Base-by-base conservation (phyloP, 78 protist species). In the Monosiga brevicollis region DNA sequence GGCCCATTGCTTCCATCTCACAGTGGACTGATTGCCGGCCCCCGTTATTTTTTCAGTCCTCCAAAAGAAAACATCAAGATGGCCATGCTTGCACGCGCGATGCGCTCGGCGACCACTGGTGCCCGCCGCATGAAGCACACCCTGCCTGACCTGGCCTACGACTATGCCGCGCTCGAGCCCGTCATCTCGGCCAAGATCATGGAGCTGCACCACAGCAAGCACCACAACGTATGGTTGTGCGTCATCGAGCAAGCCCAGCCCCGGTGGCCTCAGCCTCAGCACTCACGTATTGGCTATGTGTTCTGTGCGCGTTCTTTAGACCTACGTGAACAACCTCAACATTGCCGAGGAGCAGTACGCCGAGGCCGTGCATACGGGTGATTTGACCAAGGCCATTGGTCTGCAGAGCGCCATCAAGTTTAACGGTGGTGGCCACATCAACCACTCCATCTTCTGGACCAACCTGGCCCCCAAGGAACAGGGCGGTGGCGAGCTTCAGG, bases 361-460 rank as follows among this genome's bases (percentile, higher is more conserved):
- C 75, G 71, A 81, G 24, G 76, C 43, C 75, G 34, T 35, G 39
- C 40, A 24, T 22, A 83, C 49, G 78, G 39, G 83, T 62, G 80
- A 81, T 55, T 10, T 87, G 70, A 83, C 91, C 1, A 79, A 42
- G 42, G 78, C 81, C 87, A 87, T 93, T 34, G 94, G 89, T 2
- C 89, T 91, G 40, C 95, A 92, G 78, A 78, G 86, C 26, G 95
- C 95, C 78, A 41, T 93, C 85, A 87, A 89, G 84, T 95, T 95
- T 92, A 92, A 93, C 85, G 96, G 95, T 40, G 97, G 97, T 54
- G 97, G 97, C 32, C 97, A 95, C 87, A 86, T 95, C 84, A 95
- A 95, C 86, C 97, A 95, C 91, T 73, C 91, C 43, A 95, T 95
- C 87, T 93, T 93, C 90, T 95, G 97, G 97, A 85, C 84, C 37